Evolutionary conservation across 805 yeast species (phyloP).

Genomic region (Aciculoconidium aculeatum): DNA sequence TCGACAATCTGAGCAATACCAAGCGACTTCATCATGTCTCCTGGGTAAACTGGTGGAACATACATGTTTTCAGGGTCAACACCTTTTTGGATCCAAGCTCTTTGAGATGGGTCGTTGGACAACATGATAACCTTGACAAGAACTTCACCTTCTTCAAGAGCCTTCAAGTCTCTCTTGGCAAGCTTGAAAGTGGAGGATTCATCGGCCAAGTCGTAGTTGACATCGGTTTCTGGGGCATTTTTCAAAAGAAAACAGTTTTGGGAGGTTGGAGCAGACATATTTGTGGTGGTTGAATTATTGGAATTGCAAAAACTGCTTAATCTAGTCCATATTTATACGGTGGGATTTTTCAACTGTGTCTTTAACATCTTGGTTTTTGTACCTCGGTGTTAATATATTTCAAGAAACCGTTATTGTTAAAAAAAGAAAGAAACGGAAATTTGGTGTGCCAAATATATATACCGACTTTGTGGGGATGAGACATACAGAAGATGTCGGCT

Average conservation of each 20-base stretch:
- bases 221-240: slow-evolving; percentile 13
- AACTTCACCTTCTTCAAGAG: slow-evolving; percentile 20
- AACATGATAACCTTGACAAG: slow-evolving; percentile 22
- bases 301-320: no score
- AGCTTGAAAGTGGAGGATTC: slow-evolving; percentile 28
- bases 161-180: slow-evolving; percentile 10
- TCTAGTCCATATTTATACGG: no score
- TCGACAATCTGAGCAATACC: slow-evolving; percentile 48
- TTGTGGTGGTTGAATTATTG: no score
- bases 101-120: slow-evolving; percentile 33
- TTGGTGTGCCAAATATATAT: no score
- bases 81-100: slow-evolving; percentile 31
- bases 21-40: slow-evolving; percentile 38
- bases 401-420: no score
- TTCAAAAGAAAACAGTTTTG: slow-evolving; percentile 12
- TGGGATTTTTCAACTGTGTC: no score
- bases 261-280: slow-evolving; percentile 9
- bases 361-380: no score
- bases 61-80: slow-evolving; percentile 21
- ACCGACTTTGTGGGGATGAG: no score
- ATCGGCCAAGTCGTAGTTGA: slow-evolving; percentile 15
- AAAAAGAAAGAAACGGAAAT: no score
- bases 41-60: slow-evolving; percentile 33
- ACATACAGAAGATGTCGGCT: no score
- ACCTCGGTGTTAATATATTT: no score